Percentiles rank a stretch among this genome's conserved stretches.
phyloP scores from a whole-genome alignment of 257 asterid genomes.

The Gynochthodes officinalis region DNA sequence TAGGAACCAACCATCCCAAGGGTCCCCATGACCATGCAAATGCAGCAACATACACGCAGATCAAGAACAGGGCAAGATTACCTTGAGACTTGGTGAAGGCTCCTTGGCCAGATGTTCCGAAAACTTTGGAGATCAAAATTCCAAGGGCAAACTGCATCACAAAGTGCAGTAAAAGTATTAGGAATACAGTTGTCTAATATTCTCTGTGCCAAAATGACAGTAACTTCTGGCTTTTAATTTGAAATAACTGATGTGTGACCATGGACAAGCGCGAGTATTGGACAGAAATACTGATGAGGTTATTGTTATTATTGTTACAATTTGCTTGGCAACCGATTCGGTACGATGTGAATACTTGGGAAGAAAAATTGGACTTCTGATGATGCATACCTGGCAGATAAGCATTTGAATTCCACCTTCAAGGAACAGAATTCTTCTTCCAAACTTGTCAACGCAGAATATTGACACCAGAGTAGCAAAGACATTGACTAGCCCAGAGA shows the following conservation, averaged over 20 bases:
- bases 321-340: too few species aligned
- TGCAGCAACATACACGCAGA: conserved; percentile 53
- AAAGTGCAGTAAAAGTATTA: background rate
- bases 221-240: too few species aligned
- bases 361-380: too few species aligned
- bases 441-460: conserved; percentile 37
- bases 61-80: conserved; percentile 31
- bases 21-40: conserved; percentile 78
- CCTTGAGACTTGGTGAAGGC: conserved; percentile 32
- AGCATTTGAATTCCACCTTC: conserved; percentile 52
- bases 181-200: too few species aligned
- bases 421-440: conserved; percentile 36
- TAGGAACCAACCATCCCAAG: conserved; percentile 62
- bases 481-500: conserved; percentile 42
- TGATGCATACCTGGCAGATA: conserved; percentile 25
- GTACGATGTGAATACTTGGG: too few species aligned
- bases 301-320: too few species aligned
- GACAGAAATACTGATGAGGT: too few species aligned
- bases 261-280: too few species aligned
- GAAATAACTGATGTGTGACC: too few species aligned
- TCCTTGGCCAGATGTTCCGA: conserved; percentile 35
- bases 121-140: conserved; percentile 21
- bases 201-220: too few species aligned
- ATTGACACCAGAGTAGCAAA: conserved; percentile 40
- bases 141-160: conserved; percentile 26